Evolutionary conservation across 805 yeast species (phyloP).

Genomic region (Candida caryicola): DNA sequence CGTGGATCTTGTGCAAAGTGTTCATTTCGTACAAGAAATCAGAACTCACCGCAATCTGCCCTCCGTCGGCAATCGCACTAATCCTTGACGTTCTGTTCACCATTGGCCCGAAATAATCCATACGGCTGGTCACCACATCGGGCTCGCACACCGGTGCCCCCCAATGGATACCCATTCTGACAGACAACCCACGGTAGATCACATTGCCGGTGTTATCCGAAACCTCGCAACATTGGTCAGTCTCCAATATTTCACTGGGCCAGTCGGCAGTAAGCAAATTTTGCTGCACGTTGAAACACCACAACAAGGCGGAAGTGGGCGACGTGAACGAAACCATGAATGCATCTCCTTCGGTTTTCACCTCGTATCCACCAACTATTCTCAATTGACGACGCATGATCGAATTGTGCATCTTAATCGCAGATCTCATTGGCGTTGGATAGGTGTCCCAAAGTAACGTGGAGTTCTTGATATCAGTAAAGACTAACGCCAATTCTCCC

Average conservation of each 20-base stretch:
- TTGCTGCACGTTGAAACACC: conserved; percentile 93
- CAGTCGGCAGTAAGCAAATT: conserved; percentile 82
- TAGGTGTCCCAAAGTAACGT: conserved; percentile 90
- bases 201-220: conserved; percentile 57
- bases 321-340: conserved; percentile 97
- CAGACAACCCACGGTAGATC: conserved; percentile 85
- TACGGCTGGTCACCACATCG: conserved; percentile 91
- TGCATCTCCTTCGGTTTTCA: conserved; percentile 98
- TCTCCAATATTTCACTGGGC: conserved; percentile 88
- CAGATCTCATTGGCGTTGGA: conserved; percentile 94
- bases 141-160: conserved; percentile 95
- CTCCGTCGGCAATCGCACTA: conserved; percentile 94
- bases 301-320: conserved; percentile 81
- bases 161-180: conserved; percentile 98
- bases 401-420: conserved; percentile 89
- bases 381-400: conserved; percentile 92
- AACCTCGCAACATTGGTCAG: conserved; percentile 80
- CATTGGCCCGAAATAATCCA: conserved; percentile 99
- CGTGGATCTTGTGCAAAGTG: conserved; percentile 50
- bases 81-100: conserved; percentile 94
- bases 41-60: conserved; percentile 85
- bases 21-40: conserved; percentile 76
- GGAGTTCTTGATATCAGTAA: conserved; percentile 95
- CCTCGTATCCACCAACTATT: conserved; percentile 96
- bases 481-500: conserved; percentile 92